Percentiles rank a stretch among this genome's conserved stretches.
Evolutionary conservation across 352 stramenopile genomes (phyloP).

Genomic region (Globisporangium nodosum): DNA sequence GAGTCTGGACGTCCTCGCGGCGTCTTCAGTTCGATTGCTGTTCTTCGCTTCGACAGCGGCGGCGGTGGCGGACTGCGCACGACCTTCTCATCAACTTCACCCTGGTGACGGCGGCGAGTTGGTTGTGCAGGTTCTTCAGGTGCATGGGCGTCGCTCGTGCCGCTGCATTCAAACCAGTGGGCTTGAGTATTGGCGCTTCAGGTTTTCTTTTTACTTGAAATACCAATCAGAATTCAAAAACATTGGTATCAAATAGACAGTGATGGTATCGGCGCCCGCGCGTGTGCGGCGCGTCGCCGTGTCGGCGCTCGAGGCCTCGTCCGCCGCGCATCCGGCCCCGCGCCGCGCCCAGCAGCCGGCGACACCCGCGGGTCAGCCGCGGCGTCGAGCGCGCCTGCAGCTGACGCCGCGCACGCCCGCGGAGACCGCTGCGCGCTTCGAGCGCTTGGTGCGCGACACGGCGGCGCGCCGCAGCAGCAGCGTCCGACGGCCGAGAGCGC

Average conservation of each 20-base stretch:
- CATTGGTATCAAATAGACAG: background rate
- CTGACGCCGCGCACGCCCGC: conserved; percentile 11
- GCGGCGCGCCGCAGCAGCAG: background rate
- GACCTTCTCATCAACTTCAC: too few species aligned
- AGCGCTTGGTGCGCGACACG: conserved; percentile 8
- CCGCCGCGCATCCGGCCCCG: background rate
- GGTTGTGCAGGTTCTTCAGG: too few species aligned
- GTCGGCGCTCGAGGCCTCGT: conserved; percentile 12
- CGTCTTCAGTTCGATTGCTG: too few species aligned
- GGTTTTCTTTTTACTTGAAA: too few species aligned
- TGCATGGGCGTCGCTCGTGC: too few species aligned
- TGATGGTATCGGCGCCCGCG: background rate
- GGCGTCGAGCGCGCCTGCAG: conserved; percentile 8
- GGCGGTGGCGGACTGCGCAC: too few species aligned
- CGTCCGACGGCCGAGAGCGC: background rate
- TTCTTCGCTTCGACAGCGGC: too few species aligned
- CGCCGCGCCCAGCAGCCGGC: background rate
- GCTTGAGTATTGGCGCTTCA: too few species aligned
- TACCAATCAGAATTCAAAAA: too few species aligned
- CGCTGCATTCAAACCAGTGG: too few species aligned
- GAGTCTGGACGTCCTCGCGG: too few species aligned
- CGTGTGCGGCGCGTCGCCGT: background rate
- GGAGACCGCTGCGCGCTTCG: conserved; percentile 12
- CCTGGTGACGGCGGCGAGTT: too few species aligned
- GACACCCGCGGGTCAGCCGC: conserved; percentile 6